These are phyloP conservation scores for Umbilicus rupestris DNA, from an alignment of 164 flowering plant genomes.

Conservation along the genomic window DNA sequence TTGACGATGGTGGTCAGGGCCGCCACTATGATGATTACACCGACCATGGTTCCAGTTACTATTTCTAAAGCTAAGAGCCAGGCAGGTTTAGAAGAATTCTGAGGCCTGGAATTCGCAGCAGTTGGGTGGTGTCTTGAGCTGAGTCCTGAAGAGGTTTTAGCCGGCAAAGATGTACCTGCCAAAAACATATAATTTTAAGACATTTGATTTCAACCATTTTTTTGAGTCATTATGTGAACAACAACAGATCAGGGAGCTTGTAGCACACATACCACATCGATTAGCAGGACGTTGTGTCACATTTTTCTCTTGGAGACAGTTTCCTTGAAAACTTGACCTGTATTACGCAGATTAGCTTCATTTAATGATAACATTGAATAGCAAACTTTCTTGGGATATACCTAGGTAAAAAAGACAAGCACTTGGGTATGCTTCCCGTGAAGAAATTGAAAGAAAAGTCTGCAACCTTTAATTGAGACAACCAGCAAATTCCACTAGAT, in stretches of 20 bases:
- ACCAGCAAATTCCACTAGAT: constrained; percentile 49
- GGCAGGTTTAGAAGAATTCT: constrained; percentile 40
- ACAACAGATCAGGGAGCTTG: background rate
- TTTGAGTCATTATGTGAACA: background rate
- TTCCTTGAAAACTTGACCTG: constrained; percentile 82
- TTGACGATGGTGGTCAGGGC: constrained; percentile 39
- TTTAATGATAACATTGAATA: constrained; percentile 8
- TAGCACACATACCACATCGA: constrained; percentile 54
- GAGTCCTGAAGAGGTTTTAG: constrained; percentile 26
- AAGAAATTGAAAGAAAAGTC: constrained; percentile 82
- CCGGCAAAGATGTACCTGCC: constrained; percentile 29
- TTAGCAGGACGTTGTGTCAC: constrained; percentile 48
- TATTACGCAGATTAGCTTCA: constrained; percentile 7
- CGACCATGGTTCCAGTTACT: constrained; percentile 59
- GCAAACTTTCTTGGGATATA: constrained; percentile 54
- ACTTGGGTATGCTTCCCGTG: constrained; percentile 64
- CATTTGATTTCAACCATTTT: background rate
- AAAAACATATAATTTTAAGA: background rate
- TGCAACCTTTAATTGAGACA: constrained; percentile 47
- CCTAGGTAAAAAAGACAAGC: constrained; percentile 73
- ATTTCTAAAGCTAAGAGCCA: constrained; percentile 82
- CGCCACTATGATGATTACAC: constrained; percentile 41
- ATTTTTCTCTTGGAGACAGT: constrained; percentile 60
- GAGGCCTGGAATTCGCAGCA: constrained; percentile 28
- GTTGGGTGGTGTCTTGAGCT: constrained; percentile 27